Percentiles rank a stretch among this genome's conserved stretches.
phyloP scores from a whole-genome alignment of 768 basidiomycete species.

The Amanita polypyramis region DNA sequence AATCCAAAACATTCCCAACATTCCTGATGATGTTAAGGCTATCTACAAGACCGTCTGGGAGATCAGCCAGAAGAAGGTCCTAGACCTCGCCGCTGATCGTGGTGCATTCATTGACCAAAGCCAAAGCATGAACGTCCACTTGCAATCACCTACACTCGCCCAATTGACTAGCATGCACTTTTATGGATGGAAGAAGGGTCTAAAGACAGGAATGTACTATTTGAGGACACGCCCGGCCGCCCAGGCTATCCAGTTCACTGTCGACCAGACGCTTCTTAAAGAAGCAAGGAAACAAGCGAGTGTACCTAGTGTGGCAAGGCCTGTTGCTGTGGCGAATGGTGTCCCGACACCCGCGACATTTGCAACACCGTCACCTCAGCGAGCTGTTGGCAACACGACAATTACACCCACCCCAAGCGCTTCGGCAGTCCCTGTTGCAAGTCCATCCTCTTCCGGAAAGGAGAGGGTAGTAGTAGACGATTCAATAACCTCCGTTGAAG shows the following conservation, averaged over 20 bases:
- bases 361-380: background rate
- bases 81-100: constrained; percentile 97
- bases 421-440: background rate
- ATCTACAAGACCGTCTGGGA: constrained; percentile 99
- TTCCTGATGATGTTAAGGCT: constrained; percentile 87
- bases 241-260: constrained; percentile 95
- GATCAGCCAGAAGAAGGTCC: constrained; percentile 95
- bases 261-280: constrained; percentile 74
- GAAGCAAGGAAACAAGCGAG: constrained; percentile 41
- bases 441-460: constrained; percentile 9
- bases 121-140: constrained; percentile 89
- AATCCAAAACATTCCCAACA: constrained; percentile 75
- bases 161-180: constrained; percentile 97
- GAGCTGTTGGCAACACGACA: background rate
- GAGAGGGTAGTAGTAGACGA: background rate
- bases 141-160: constrained; percentile 79
- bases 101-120: constrained; percentile 97
- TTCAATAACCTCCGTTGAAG: background rate
- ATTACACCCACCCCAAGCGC: background rate
- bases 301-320: constrained; percentile 14
- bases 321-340: constrained; percentile 16
- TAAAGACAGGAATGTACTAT: constrained; percentile 99
- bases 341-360: constrained; percentile 22
- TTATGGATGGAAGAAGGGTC: constrained; percentile 99
- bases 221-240: constrained; percentile 90